These are phyloP conservation scores for Calocybe indica DNA, from an alignment of 768 basidiomycete genomes.

Conservation along the genomic window DNA sequence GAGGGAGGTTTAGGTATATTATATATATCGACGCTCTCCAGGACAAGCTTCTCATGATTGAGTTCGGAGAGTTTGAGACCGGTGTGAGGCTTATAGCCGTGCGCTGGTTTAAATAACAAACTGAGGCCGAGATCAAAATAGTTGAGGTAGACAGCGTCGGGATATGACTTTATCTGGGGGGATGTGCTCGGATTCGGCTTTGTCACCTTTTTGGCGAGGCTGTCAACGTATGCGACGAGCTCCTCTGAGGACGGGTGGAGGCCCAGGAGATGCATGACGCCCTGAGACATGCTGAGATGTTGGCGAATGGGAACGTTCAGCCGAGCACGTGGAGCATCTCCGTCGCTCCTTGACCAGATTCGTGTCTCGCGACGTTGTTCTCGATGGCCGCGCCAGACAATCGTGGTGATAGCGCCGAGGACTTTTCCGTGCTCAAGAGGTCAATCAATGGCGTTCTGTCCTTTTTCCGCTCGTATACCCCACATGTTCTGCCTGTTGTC, in stretches of 20 bases:
- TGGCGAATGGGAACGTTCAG: slow-evolving; percentile 6
- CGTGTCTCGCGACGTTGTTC: too few species aligned
- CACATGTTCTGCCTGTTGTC: slow-evolving; percentile 59
- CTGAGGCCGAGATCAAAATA: slow-evolving; percentile 78
- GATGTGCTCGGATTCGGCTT: slow-evolving; percentile 11
- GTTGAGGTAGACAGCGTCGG: slow-evolving; percentile 85
- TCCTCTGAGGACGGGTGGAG: slow-evolving; percentile 39
- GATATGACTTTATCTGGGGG: slow-evolving; percentile 74
- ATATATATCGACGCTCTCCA: slow-evolving; percentile 82
- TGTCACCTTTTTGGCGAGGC: slow-evolving; percentile 20
- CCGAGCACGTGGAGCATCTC: slow-evolving; percentile 7
- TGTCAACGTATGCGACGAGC: slow-evolving; percentile 37
- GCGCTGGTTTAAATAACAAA: slow-evolving; percentile 63
- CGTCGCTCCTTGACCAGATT: not conserved
- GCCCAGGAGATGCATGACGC: slow-evolving; percentile 40
- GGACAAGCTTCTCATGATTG: slow-evolving; percentile 37
- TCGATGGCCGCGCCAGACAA: too few species aligned
- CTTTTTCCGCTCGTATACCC: slow-evolving; percentile 45
- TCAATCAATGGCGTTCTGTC: slow-evolving; percentile 13
- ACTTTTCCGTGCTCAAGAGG: too few species aligned
- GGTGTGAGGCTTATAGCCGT: slow-evolving; percentile 54
- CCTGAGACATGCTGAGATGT: slow-evolving; percentile 3
- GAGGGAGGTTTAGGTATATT: slow-evolving; percentile 41
- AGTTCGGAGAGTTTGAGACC: slow-evolving; percentile 42
- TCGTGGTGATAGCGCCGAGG: too few species aligned